phyloP scores from a whole-genome alignment of 2,329 filamentous ascomycete genomes.

The Curvularia sp. region DNA sequence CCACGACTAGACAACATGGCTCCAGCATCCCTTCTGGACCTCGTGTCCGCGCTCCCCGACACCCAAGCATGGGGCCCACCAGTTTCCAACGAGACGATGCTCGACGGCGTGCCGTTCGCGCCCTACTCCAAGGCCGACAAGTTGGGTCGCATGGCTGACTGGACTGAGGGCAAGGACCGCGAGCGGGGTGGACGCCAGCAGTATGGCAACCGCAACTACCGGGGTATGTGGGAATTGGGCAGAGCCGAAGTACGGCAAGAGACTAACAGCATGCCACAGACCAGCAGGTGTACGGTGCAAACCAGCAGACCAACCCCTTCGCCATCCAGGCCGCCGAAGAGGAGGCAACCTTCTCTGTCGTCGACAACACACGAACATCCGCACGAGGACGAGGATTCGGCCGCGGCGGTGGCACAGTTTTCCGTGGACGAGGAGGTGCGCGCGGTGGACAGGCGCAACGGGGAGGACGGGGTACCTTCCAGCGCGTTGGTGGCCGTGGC shows the following conservation, averaged over 20 bases:
- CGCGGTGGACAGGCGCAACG: constrained; percentile 79
- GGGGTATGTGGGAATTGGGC: constrained; percentile 64
- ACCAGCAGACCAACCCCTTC: constrained; percentile 78
- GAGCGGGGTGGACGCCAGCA: constrained; percentile 84
- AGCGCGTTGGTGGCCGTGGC: constrained; percentile 71
- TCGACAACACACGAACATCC: constrained; percentile 90
- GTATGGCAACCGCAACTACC: constrained; percentile 85
- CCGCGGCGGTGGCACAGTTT: constrained; percentile 87
- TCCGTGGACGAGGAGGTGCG: constrained; percentile 73
- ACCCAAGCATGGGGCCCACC: constrained; percentile 78
- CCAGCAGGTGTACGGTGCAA: constrained; percentile 95
- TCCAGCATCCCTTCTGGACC: constrained; percentile 55
- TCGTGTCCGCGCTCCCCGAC: constrained; percentile 56
- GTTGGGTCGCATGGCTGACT: constrained; percentile 98
- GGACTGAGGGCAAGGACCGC: constrained; percentile 87
- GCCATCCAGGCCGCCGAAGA: constrained; percentile 91
- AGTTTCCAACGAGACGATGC: constrained; percentile 81
- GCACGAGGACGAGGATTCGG: constrained; percentile 81
- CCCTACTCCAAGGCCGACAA: constrained; percentile 99
- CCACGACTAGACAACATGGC: constrained; percentile 50
- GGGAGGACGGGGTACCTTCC: constrained; percentile 73
- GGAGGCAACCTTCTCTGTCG: constrained; percentile 96
- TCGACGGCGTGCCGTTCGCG: constrained; percentile 95
- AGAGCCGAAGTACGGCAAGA: neutral
- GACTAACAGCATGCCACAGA: constrained; percentile 61